Conservation (phyloP, 1,284 basidiomycete genomes). For the Sanguinoderma infundibulare region DNA sequence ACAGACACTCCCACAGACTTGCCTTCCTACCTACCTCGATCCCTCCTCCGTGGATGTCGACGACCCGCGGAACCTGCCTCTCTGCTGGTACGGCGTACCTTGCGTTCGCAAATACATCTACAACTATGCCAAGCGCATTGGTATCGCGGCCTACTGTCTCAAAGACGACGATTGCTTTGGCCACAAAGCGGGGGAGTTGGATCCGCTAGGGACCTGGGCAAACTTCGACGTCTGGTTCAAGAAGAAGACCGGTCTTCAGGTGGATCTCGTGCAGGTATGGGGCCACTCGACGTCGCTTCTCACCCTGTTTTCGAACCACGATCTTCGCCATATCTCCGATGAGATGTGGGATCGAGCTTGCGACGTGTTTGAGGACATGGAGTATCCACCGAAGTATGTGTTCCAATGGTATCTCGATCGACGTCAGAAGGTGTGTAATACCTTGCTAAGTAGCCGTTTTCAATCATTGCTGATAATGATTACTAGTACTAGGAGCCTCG, state of each 20-base stretch:
- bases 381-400: neutral
- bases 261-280: neutral
- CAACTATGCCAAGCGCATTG: neutral
- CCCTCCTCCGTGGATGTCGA: neutral
- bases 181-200: neutral
- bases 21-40: neutral
- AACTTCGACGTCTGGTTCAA: neutral
- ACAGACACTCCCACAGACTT: neutral
- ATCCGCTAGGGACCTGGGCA: neutral
- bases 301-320: neutral
- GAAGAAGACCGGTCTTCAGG: neutral
- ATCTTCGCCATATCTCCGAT: neutral
- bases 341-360: neutral
- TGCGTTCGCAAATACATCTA: neutral
- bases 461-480: too few species aligned
- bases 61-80: neutral
- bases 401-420: neutral
- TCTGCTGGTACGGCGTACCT: neutral
- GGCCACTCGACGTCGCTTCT: neutral
- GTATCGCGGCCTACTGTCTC: neutral
- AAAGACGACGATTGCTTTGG: neutral
- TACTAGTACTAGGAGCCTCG: too few species aligned
- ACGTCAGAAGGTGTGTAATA: neutral
- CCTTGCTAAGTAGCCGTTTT: too few species aligned
- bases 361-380: neutral